Base-by-base conservation (phyloP, 2,329 filamentous ascomycete genomes). In the Ilyonectria sp. region DNA sequence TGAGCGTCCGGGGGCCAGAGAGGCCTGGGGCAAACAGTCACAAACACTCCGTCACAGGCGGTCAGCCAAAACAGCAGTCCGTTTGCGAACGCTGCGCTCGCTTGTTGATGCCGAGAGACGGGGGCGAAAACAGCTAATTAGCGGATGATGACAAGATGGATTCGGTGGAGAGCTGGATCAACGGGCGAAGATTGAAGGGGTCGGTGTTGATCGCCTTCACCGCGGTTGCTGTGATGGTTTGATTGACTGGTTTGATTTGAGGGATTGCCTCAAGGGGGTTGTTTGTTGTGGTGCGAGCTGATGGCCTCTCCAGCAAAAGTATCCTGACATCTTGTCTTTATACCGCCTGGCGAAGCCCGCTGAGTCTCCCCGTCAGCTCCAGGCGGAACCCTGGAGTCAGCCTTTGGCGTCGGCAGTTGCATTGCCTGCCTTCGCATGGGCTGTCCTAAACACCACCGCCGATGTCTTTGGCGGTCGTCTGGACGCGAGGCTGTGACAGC, bases 91-190 rank as follows among this genome's bases (percentile, higher is more conserved):
- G 40, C 40, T 8, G 43, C 8, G 44, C 58, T 35, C 47, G 49
- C 64, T 46, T 47, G 52, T 59, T n/a, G 19, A 35, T 37, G 40
- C 33, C 52, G 9, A 11, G 35, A 19, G 21, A 56, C 15, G 43
- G 37, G 61, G 67, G 58, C 57, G 65, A 70, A 69, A 64, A 46
- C 50, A 53, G 49, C 50, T 46, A 56, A 68, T 69, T 68, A 61
- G 52, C 44, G 49, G 67, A 65, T 74, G 61, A 72, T 75, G 72
- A 74, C 71, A 67, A 71, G 67, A 69, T 69, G 72, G 59, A 56
- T 66, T 61, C 60, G 59, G 52, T 54, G 61, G 67, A 68, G 47
- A 55, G 68, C 44, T 54, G 49, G 60, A 74, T 67, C 52, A 69
- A 69, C 60, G 63, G 69, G 60, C 67, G 62, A 70, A 58, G 63